Base-by-base conservation (phyloP, 148 eudicot genomes). In the Hydrangea macrophylla region DNA sequence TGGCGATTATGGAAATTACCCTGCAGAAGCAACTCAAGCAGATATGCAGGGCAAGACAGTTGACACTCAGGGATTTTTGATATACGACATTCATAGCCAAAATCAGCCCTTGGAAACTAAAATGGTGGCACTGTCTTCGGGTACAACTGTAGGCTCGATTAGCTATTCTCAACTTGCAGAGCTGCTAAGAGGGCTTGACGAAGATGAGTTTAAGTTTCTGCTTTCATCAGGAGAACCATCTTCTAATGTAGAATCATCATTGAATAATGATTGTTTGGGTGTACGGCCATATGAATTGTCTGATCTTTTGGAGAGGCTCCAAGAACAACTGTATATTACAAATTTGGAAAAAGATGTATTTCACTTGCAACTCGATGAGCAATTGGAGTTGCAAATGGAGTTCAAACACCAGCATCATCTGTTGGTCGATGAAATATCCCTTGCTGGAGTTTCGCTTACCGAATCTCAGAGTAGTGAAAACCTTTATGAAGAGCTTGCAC, bases 301-400 rank as follows among this genome's bases (percentile, higher is more conserved):
- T 67, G 78, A 73, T 61, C 64, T 66, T 60, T 57, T 77, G 67
- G 86, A 84, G 75, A 70, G 75, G 68, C 68, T 88, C 50, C 86
- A 75, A 51, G 89, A 90, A 69, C 92, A 90, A 69, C 64, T 88
- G 59, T 93, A 86, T 75, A 58, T 83, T 42, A 73, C 86, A 51
- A 82, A 61, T 64, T 66, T 86, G 53, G 78, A 71, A 3, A 90
- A 85, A 69, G 89, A 90, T 67, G 54, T 77, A 20, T 77, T 63
- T 54, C 75, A 73, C 55, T 69, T 82, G 70, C 83, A 84, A 79
- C 82, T 84, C 36, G 62, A 73, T 42, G 89, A 88, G 77, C 81
- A 85, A 63, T 40, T 67, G 20, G 40, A 75, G 35, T 68, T 58
- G 62, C 82, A 80, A 39, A 37, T 22, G 65, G 72, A 66, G 35